phyloP scores from a whole-genome alignment of 2,329 filamentous ascomycete species.

The Byssochlamys sp. region DNA sequence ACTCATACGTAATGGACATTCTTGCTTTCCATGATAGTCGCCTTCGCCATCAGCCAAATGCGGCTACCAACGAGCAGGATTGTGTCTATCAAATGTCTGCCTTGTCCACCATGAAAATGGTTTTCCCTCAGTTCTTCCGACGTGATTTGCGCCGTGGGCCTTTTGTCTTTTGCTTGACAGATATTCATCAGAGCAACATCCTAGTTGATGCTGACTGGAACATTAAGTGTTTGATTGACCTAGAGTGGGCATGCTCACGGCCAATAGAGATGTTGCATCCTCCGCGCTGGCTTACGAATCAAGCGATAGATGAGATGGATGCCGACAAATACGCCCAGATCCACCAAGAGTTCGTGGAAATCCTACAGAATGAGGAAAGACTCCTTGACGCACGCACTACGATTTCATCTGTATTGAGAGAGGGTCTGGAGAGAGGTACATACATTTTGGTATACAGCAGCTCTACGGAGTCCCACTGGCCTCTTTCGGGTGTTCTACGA shows the following conservation, averaged over 20 bases:
- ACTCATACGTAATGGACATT: constrained; percentile 15
- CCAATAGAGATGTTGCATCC: constrained; percentile 19
- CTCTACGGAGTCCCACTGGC: constrained; percentile 16
- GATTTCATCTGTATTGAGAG: neutral
- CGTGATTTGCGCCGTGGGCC: constrained; percentile 25
- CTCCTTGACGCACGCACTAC: neutral
- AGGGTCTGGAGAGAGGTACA: constrained; percentile 13
- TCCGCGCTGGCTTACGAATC: constrained; percentile 19
- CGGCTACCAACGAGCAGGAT: constrained; percentile 7
- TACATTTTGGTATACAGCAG: constrained; percentile 21
- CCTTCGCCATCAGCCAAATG: constrained; percentile 16
- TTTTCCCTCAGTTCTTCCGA: neutral
- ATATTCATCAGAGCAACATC: constrained; percentile 31
- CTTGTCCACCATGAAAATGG: constrained; percentile 1
- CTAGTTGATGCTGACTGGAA: constrained; percentile 27
- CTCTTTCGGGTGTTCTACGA: constrained; percentile 17
- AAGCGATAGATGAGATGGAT: constrained; percentile 9
- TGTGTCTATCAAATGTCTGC: constrained; percentile 7
- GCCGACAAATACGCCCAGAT: constrained; percentile 5
- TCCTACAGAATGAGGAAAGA: constrained; percentile 14
- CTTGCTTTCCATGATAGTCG: constrained; percentile 15
- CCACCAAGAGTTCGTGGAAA: constrained; percentile 10
- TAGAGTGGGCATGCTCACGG: constrained; percentile 26
- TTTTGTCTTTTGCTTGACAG: constrained; percentile 25
- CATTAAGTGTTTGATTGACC: constrained; percentile 25